These are phyloP conservation scores for Harrya chromipes DNA, from an alignment of 768 basidiomycete species.

Conservation along the genomic window DNA sequence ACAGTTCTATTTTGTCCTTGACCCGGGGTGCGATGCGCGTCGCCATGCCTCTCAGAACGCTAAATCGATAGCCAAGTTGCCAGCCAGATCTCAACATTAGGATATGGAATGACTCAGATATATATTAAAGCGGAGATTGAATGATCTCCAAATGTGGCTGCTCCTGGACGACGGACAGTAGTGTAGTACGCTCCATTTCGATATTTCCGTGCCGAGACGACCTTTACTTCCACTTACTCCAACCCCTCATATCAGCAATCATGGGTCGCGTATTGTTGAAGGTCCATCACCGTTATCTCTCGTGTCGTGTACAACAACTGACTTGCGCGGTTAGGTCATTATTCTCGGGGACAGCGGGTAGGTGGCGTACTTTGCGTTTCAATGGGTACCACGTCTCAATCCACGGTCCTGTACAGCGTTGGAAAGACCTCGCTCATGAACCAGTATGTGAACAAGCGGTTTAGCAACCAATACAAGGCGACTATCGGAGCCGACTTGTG, in stretches of 20 bases:
- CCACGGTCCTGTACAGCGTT: slow-evolving; percentile 52
- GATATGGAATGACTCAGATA: too few relatives aligned
- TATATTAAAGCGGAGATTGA: slow-evolving; percentile 25
- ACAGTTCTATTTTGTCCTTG: slow-evolving; percentile 49
- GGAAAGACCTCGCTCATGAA: slow-evolving; percentile 99
- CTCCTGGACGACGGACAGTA: slow-evolving; percentile 11
- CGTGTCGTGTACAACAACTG: slow-evolving; percentile 5
- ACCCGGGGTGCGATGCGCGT: slow-evolving; percentile 31
- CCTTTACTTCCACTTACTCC: slow-evolving; percentile 3
- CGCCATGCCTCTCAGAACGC: slow-evolving; percentile 27
- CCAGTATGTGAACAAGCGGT: slow-evolving; percentile 99
- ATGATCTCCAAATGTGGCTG: slow-evolving; percentile 17
- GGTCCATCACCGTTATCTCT: slow-evolving; percentile 39
- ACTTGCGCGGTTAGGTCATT: slow-evolving; percentile 67
- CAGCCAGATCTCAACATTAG: neutral
- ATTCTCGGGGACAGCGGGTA: slow-evolving; percentile 98
- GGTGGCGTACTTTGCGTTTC: slow-evolving; percentile 24
- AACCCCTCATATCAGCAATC: slow-evolving; percentile 3
- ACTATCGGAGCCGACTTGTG: slow-evolving; percentile 98
- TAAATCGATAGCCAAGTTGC: neutral
- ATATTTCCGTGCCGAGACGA: slow-evolving; percentile 8
- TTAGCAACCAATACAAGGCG: slow-evolving; percentile 99
- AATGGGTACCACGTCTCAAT: slow-evolving; percentile 8
- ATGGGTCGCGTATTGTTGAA: slow-evolving; percentile 90
- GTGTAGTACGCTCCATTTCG: slow-evolving; percentile 2